Evolutionary conservation across 1,284 basidiomycete genomes (phyloP), one percentile per base, ranked within the genome.

Genomic region (Cryptococcus floricola): DNA sequence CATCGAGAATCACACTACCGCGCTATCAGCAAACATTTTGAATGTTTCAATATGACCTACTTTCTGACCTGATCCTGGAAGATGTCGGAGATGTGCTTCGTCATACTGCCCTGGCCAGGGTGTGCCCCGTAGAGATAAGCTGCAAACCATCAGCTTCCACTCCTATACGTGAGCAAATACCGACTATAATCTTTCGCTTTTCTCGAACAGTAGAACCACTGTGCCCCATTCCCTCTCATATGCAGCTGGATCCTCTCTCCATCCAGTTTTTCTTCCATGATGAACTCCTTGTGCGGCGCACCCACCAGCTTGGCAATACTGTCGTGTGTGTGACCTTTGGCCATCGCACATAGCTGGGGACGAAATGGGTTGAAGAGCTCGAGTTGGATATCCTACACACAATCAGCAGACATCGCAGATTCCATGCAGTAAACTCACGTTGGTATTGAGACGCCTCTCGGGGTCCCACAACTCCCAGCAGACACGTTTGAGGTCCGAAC

Each of bases 211-310:
- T 94, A 97, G 65, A 87, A 89, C 71, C 89, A 97, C 69, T 90
- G 85, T 0, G 71, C 66, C 4, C 71, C 73, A 57, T 88, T 87
- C 2, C 88, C 89, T 49, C 86, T 81, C 75, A 90, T 95, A 69
- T 98, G 94, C 50, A 98, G 67, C 71, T 97, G 94, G 75, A 97
- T 92, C 28, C 94, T 80, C 73, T 98, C 93, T 1, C 93, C 93
- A 68, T 98, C 93, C 1, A 96, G 81, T 73, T 97, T 98, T 78
- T 98, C 94, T 71, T 97, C 93, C 47, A 98, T 88, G 60, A 91
- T 80, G 71, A 96, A 96, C 50, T 78, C 75, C n/a, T 69, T 82
- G 77, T 13, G 78, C 64, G 42, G 68, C 2, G 84, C 84, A 23
- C 83, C 83, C 84, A 96, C 92, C 51, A 87, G 83, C 64, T 87